Conservation (phyloP, 345 rosid species). For the Lepidium aucheri region DNA sequence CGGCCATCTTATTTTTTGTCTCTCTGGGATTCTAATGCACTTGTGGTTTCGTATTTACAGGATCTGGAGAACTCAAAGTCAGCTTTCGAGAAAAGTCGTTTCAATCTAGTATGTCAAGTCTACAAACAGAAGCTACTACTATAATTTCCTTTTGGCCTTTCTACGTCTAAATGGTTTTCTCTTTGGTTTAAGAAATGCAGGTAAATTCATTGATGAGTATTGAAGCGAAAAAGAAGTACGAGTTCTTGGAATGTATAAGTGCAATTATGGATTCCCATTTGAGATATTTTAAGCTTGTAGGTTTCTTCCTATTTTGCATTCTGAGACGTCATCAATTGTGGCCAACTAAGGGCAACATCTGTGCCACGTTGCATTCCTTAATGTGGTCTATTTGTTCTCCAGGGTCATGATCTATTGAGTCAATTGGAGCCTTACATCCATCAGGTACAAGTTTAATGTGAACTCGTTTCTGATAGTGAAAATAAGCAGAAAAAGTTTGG, state of each 20-base stretch:
- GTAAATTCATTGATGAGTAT: conserved; percentile 66
- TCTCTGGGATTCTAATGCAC: not conserved
- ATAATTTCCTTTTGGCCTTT: not conserved
- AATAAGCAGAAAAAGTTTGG: not conserved
- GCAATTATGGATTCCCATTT: conserved; percentile 87
- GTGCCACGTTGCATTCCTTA: not conserved
- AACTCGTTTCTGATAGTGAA: not conserved
- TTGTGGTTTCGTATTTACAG: conserved; percentile 29
- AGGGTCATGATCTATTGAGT: conserved; percentile 71
- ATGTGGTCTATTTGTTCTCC: conserved; percentile 28
- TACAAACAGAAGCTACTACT: not conserved
- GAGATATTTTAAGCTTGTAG: conserved; percentile 75
- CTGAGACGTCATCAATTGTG: conserved; percentile 6
- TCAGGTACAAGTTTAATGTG: conserved; percentile 42
- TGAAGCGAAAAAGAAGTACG: conserved; percentile 80
- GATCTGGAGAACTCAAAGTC: conserved; percentile 80
- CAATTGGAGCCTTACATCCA: conserved; percentile 79
- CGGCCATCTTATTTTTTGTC: too few relatives aligned
- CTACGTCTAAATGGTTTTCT: conserved; percentile 26
- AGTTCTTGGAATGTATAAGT: conserved; percentile 87
- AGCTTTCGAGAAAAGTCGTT: conserved; percentile 78
- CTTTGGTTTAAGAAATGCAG: conserved; percentile 66
- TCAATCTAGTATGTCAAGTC: conserved; percentile 61
- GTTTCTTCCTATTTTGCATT: conserved; percentile 10
- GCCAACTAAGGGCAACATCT: not conserved